Evolutionary conservation across 1,284 basidiomycete species (phyloP).

Genomic region (Moesziomyces sp.): DNA sequence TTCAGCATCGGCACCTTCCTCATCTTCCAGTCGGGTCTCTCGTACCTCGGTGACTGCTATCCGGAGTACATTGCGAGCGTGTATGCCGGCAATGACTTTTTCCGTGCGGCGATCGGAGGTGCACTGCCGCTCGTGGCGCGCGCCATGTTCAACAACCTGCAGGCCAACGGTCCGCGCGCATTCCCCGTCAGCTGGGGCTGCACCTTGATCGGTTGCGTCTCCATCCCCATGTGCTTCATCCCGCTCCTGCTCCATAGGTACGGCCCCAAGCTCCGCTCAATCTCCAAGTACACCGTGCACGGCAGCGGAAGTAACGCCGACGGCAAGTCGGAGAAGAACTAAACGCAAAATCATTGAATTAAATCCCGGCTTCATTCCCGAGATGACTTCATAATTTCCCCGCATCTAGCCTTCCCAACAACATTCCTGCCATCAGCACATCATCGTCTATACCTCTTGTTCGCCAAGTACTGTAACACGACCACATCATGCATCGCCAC

Average conservation of each 20-base stretch:
- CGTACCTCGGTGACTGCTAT: slow-evolving; percentile 46
- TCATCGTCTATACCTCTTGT: too few relatives aligned
- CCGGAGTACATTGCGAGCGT: slow-evolving; percentile 54
- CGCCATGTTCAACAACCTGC: slow-evolving; percentile 56
- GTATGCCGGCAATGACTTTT: slow-evolving; percentile 54
- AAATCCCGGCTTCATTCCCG: too few relatives aligned
- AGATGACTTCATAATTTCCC: too few relatives aligned
- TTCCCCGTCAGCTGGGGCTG: slow-evolving; percentile 59
- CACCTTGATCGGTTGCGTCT: slow-evolving; percentile 51
- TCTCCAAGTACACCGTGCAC: slow-evolving; percentile 46
- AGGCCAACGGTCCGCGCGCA: slow-evolving; percentile 40
- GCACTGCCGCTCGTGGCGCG: slow-evolving; percentile 50
- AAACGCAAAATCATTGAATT: slow-evolving; percentile 9
- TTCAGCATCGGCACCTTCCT: slow-evolving; percentile 52
- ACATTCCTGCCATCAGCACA: too few relatives aligned
- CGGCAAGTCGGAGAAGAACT: background rate
- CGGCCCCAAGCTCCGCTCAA: slow-evolving; percentile 49
- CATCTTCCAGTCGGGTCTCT: slow-evolving; percentile 51
- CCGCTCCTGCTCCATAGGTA: slow-evolving; percentile 53
- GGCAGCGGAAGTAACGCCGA: background rate
- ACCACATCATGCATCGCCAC: too few relatives aligned
- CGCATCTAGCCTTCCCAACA: too few relatives aligned
- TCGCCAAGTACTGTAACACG: too few relatives aligned
- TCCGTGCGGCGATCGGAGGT: slow-evolving; percentile 50
- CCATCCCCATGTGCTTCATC: slow-evolving; percentile 48